Percentiles rank a stretch among this genome's conserved stretches.
These are phyloP conservation scores for Starmerella ratchasimensis DNA, from an alignment of 805 yeast species.

Conservation along the genomic window DNA sequence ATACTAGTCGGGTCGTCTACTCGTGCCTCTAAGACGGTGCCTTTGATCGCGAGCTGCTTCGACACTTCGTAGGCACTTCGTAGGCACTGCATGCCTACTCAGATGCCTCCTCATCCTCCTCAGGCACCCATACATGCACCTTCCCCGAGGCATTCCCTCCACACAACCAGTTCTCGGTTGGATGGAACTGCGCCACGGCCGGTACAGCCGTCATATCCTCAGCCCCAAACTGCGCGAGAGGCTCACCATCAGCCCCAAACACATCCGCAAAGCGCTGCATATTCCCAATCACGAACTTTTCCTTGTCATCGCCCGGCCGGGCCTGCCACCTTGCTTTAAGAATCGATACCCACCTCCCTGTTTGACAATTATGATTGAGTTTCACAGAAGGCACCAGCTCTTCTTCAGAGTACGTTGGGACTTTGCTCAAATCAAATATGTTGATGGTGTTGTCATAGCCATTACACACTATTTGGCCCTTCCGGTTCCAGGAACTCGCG, in stretches of 20 bases:
- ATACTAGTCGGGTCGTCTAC: no score
- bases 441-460: slow-evolving; percentile 83
- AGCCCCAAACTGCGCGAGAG: slow-evolving; percentile 58
- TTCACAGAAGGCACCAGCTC: slow-evolving; percentile 44
- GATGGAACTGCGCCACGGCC: slow-evolving; percentile 76
- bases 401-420: slow-evolving; percentile 8
- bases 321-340: slow-evolving; percentile 78
- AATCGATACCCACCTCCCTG: slow-evolving; percentile 94
- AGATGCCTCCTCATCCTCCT: background rate
- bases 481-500: slow-evolving; percentile 67
- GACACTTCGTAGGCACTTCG: no score
- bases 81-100: no score
- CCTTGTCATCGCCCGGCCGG: slow-evolving; percentile 52
- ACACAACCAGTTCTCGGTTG: slow-evolving; percentile 72
- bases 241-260: slow-evolving; percentile 61
- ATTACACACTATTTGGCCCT: slow-evolving; percentile 64
- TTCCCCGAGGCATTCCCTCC: slow-evolving; percentile 96
- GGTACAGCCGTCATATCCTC: slow-evolving; percentile 75
- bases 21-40: no score
- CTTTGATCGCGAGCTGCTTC: no score
- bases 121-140: slow-evolving; percentile 39
- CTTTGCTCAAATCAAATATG: slow-evolving; percentile 41
- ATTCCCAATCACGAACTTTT: slow-evolving; percentile 82
- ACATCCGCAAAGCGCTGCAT: slow-evolving; percentile 84
- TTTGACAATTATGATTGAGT: slow-evolving; percentile 82